These are phyloP conservation scores for Candida glucosophila DNA, from an alignment of 1,139 yeast species.

Conservation along the genomic window DNA sequence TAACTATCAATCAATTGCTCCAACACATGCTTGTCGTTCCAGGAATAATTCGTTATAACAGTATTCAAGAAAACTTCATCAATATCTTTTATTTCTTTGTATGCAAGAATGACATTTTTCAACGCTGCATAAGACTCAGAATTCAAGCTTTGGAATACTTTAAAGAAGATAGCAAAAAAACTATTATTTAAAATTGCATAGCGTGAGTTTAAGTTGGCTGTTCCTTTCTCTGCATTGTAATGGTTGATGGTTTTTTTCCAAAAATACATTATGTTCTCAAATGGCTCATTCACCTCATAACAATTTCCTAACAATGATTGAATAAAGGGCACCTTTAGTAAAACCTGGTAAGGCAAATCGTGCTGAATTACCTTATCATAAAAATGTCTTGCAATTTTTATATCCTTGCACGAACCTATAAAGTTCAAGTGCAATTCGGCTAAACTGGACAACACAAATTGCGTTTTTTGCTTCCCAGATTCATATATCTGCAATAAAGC, in stretches of 20 bases:
- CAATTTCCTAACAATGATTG: slow-evolving; percentile 59
- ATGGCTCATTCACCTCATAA: slow-evolving; percentile 48
- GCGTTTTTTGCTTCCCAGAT: slow-evolving; percentile 8
- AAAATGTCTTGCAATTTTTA: slow-evolving; percentile 61
- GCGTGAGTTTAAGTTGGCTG: slow-evolving; percentile 37
- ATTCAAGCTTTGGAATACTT: slow-evolving; percentile 44
- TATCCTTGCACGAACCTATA: slow-evolving; percentile 74
- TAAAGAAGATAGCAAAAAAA: slow-evolving; percentile 62
- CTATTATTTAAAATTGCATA: slow-evolving; percentile 63
- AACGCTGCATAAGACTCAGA: slow-evolving; percentile 51
- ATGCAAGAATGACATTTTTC: slow-evolving; percentile 48
- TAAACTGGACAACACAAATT: slow-evolving; percentile 18
- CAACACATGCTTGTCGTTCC: slow-evolving; percentile 62
- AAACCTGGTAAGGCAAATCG: slow-evolving; percentile 65
- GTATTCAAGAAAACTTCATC: slow-evolving; percentile 80
- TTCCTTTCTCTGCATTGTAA: slow-evolving; percentile 35
- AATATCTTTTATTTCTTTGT: slow-evolving; percentile 47
- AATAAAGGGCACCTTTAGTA: slow-evolving; percentile 69
- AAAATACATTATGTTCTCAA: slow-evolving; percentile 49
- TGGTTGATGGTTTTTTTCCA: slow-evolving; percentile 59
- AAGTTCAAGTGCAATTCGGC: slow-evolving; percentile 68
- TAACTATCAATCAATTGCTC: slow-evolving; percentile 59
- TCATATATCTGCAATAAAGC: slow-evolving; percentile 23
- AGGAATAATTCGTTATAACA: slow-evolving; percentile 57
- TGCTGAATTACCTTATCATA: slow-evolving; percentile 61